phyloP scores from a whole-genome alignment of 75 land plant species.

The Selaginella tamariscina region DNA sequence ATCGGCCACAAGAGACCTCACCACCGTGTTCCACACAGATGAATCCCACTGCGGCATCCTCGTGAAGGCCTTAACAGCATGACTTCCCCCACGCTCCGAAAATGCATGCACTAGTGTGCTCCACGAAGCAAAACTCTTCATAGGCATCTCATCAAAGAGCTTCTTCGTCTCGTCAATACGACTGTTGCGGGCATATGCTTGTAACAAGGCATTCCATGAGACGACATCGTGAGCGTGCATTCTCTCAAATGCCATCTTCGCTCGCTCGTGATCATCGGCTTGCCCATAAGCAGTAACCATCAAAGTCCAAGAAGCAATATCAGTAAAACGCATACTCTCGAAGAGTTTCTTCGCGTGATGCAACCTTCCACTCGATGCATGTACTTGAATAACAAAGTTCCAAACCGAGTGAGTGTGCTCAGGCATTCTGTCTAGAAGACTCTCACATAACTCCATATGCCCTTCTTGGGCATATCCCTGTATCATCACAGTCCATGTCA shows the following conservation, averaged over 20 bases:
- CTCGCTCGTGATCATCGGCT: neutral
- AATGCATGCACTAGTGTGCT: neutral
- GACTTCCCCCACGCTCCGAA: neutral
- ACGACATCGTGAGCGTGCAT: neutral
- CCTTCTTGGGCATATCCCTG: neutral
- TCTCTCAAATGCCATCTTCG: neutral
- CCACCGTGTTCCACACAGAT: neutral
- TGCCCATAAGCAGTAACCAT: neutral
- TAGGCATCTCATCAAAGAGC: neutral
- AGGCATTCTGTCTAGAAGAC: neutral
- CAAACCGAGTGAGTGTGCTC: neutral
- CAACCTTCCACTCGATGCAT: neutral
- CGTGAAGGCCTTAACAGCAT: neutral
- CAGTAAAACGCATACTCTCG: neutral
- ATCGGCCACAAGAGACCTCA: neutral
- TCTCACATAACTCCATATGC: neutral
- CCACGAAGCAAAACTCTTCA: neutral
- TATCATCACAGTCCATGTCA: neutral
- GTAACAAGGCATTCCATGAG: neutral
- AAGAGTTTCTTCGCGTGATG: neutral
- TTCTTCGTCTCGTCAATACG: neutral
- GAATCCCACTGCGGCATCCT: neutral
- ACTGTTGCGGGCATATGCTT: neutral
- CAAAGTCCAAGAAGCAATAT: neutral
- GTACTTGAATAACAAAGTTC: neutral